Conservation (phyloP, 75 land plant species). For the Sequoiadendron giganteum region DNA sequence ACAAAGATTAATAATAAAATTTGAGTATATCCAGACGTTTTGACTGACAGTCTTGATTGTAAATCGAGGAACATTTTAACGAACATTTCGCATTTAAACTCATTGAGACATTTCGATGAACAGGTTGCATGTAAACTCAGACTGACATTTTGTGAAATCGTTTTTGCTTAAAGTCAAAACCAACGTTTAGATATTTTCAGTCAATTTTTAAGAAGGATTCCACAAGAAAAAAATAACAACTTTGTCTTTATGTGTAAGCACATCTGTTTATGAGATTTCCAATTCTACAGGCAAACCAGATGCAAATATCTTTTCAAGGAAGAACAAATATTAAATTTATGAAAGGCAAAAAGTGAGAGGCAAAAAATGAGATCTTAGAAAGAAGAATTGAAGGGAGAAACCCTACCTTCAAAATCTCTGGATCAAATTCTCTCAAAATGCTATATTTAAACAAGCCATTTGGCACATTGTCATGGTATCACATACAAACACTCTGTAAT, state of each 20-base stretch:
- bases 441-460: not conserved
- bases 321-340: not conserved
- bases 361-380: not conserved
- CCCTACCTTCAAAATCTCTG: not conserved
- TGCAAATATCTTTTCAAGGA: not conserved
- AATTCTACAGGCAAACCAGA: not conserved
- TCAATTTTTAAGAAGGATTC: not conserved
- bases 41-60: too few relatives aligned
- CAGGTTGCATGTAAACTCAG: too few relatives aligned
- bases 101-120: not conserved
- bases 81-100: not conserved
- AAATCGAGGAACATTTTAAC: not conserved
- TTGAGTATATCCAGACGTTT: too few relatives aligned
- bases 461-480: not conserved
- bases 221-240: not conserved
- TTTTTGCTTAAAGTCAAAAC: not conserved
- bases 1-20: not conserved
- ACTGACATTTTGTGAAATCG: not conserved
- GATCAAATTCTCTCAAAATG: not conserved
- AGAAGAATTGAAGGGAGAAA: not conserved
- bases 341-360: not conserved
- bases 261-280: not conserved
- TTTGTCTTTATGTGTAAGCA: not conserved
- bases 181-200: not conserved
- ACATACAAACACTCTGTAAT: too few relatives aligned